Conservation (phyloP, 208 protist genomes). For the Wallacemonas sp. region DNA sequence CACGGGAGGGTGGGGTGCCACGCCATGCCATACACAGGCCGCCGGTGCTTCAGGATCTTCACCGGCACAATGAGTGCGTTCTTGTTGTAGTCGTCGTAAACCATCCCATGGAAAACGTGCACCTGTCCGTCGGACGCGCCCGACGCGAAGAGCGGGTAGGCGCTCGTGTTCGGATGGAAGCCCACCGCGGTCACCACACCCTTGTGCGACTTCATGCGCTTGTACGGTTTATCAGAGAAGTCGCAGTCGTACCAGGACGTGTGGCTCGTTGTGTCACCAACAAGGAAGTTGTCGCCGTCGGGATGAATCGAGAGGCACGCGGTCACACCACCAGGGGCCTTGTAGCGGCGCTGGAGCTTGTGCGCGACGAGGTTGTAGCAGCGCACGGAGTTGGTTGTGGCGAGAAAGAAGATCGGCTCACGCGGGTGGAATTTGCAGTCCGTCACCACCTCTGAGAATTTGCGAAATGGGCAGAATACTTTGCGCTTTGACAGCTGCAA, state of each 20-base stretch:
- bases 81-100: conserved; percentile 97
- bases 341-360: conserved; percentile 95
- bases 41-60: conserved; percentile 97
- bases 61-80: conserved; percentile 99
- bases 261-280: conserved; percentile 87
- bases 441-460: conserved; percentile 89
- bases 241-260: conserved; percentile 99
- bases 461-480: conserved; percentile 91
- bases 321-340: conserved; percentile 79
- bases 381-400: conserved; percentile 92
- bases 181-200: conserved; percentile 90
- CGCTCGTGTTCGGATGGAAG: conserved; percentile 88
- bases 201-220: conserved; percentile 95
- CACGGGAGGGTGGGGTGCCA: conserved; percentile 99
- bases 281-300: conserved; percentile 97
- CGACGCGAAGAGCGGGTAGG: conserved; percentile 97
- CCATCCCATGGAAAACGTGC: conserved; percentile 95
- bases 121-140: conserved; percentile 95
- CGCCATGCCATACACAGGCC: conserved; percentile 84
- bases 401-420: conserved; percentile 98
- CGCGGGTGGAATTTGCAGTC: conserved; percentile 98
- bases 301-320: conserved; percentile 97
- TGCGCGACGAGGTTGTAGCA: conserved; percentile 98
- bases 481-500: conserved; percentile 92
- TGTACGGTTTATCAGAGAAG: conserved; percentile 95